Conservation (phyloP, 352 stramenopile species). For the Discostella stelligera region DNA sequence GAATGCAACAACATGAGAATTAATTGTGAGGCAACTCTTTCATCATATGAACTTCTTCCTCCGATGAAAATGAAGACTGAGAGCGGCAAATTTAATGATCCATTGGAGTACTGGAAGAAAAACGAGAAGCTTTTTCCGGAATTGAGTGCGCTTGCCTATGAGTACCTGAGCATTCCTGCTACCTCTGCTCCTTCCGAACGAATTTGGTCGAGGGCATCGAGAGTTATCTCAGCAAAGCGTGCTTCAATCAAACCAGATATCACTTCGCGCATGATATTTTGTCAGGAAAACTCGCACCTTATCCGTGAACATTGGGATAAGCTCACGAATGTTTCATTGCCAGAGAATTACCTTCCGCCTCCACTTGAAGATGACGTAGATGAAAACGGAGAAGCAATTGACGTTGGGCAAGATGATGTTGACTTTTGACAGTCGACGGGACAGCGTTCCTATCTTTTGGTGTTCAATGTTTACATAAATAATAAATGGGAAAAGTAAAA, state of each 20-base stretch:
- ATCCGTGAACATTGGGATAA: constrained; percentile 10
- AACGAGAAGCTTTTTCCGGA: background rate
- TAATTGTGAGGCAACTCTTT: too few species aligned
- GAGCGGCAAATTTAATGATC: background rate
- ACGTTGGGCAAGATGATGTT: constrained; percentile 2
- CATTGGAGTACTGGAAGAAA: too few species aligned
- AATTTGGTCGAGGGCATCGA: background rate
- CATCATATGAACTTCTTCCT: too few species aligned
- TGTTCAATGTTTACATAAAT: too few species aligned
- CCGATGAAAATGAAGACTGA: background rate
- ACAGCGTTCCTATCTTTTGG: too few species aligned
- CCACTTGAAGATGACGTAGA: background rate
- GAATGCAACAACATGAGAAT: too few species aligned
- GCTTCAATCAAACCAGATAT: background rate
- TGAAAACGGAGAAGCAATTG: background rate
- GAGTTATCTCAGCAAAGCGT: background rate
- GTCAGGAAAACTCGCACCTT: background rate
- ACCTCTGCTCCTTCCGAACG: constrained; percentile 7
- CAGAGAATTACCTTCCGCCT: background rate
- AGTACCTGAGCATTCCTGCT: constrained; percentile 4
- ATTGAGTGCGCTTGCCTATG: background rate
- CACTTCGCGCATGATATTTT: background rate
- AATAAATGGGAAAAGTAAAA: too few species aligned
- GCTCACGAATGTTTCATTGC: background rate
- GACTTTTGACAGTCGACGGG: too few species aligned